Conservation (phyloP, 345 rosid species). For the Eucalyptus regnans region DNA sequence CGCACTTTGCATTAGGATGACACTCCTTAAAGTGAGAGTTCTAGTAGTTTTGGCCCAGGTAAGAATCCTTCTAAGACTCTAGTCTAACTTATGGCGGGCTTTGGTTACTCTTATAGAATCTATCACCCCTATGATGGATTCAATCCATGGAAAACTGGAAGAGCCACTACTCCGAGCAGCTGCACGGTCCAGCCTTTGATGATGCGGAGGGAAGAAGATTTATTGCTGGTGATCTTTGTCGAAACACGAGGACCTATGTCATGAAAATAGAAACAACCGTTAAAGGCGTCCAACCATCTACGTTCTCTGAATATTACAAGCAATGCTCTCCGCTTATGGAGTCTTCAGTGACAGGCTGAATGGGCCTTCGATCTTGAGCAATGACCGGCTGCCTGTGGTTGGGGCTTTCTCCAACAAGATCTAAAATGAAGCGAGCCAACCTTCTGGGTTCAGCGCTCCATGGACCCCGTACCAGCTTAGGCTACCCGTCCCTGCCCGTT, state of each 20-base stretch:
- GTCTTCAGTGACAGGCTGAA: no score
- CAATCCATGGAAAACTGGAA: background rate
- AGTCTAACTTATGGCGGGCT: background rate
- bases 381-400: background rate
- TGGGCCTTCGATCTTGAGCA: background rate
- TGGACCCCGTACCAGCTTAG: constrained; percentile 1
- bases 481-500: background rate
- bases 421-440: background rate
- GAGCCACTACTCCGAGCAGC: background rate
- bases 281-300: background rate
- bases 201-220: background rate
- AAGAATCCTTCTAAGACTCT: background rate
- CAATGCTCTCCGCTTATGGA: background rate
- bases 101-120: background rate
- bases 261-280: background rate
- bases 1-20: background rate
- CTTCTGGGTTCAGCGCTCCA: constrained; percentile 1
- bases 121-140: background rate
- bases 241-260: background rate
- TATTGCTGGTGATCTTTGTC: background rate
- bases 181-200: fast-evolving
- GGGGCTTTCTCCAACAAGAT: background rate
- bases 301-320: background rate
- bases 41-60: background rate
- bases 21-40: background rate